Base-by-base conservation (phyloP, 2,329 filamentous ascomycete genomes). In the Colletotrichum spinosum region DNA sequence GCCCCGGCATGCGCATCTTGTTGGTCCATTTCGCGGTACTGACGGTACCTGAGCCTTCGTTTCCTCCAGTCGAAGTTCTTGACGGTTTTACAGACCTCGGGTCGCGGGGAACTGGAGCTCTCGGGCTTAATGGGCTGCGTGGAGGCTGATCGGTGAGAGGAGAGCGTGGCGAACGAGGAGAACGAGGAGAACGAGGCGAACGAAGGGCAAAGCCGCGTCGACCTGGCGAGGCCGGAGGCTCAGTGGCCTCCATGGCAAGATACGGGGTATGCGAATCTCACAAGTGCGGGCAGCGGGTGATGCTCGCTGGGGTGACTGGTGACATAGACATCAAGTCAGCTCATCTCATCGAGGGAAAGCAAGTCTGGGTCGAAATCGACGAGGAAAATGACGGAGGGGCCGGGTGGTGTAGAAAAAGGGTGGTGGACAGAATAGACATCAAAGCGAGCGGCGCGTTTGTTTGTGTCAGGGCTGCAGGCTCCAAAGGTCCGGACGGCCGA, bases 181-280 rank as follows among this genome's bases (percentile, higher is more conserved):
- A 58, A 8, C 51, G 55, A 17, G 55, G 62, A 39, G 55, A 58
- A 9, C 45, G 55, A 42, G 55, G 62, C 55, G 56, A 57, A 48
- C 44, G 64, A 51, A 52, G 64, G 52, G 58, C 53, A 57, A 64
- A 62, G 52, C 60, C 61, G 44, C 56, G 46, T 44, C 34, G 60
- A 17, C 15, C 55, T 42, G 57, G 64, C 49, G 53, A 60, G 63
- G 55, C 59, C 50, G 41, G 63, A 48, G 69, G 54, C 37, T 71
- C 70, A 49, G 70, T 72, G 56, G 70, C 66, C 60, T 72, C 71
- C 72, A 74, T 73, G 61, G 67, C 53, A 52, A 37, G 57, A 34
- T 17, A 49, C 17, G 49, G 49, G 53, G 51, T 34, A 51, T 39
- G 48, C 48, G 9, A 44, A 25, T 25, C 52, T 58, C 60, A 66